Evolutionary conservation across 2,329 filamentous ascomycete species (phyloP).

Genomic region (Bipolaris zeicola): DNA sequence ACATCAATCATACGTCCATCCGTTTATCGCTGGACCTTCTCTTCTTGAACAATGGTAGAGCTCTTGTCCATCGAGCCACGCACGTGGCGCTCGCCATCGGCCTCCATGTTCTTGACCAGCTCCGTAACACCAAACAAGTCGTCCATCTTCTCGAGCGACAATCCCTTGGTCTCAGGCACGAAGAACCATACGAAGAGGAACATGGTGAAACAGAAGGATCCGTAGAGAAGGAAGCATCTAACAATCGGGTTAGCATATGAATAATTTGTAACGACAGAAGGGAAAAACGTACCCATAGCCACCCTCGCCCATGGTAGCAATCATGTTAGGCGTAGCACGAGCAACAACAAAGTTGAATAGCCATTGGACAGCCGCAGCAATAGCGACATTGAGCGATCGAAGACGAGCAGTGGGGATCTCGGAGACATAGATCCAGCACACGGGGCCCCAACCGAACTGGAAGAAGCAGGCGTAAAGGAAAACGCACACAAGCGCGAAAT

Average conservation of each 20-base stretch:
- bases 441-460: conserved; percentile 66
- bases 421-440: conserved; percentile 73
- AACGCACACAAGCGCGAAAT: conserved; percentile 72
- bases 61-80: conserved; percentile 32
- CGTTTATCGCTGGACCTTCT: conserved; percentile 30
- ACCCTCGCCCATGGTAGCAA: conserved; percentile 58
- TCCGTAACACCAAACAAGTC: conserved; percentile 68
- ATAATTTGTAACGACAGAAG: conserved; percentile 45
- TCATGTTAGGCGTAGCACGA: conserved; percentile 70
- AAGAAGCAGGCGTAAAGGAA: conserved; percentile 75
- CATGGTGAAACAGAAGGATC: conserved; percentile 69
- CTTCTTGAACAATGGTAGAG: conserved; percentile 23
- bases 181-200: conserved; percentile 70
- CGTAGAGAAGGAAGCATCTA: conserved; percentile 72
- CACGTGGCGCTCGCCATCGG: conserved; percentile 36
- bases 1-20: not conserved
- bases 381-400: conserved; percentile 68
- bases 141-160: conserved; percentile 68
- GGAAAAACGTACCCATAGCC: conserved; percentile 54
- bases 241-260: conserved; percentile 41
- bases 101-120: conserved; percentile 45
- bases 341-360: conserved; percentile 77
- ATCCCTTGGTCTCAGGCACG: conserved; percentile 74
- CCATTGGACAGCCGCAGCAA: conserved; percentile 69
- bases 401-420: conserved; percentile 73